phyloP scores from a whole-genome alignment of 495 filamentous ascomycete genomes.

The Neurospora sp. region DNA sequence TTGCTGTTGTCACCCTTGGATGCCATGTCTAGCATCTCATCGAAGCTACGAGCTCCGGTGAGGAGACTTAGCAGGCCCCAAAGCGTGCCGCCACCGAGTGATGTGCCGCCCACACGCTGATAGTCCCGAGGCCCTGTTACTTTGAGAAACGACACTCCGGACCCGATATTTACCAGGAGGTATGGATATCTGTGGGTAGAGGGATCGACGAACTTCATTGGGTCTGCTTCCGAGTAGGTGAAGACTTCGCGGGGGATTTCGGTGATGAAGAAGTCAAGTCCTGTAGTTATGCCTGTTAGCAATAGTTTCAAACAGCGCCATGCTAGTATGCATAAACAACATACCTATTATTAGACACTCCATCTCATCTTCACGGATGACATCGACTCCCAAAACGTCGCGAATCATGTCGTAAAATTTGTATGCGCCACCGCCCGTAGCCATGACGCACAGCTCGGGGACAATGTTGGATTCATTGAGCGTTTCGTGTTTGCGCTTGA shows the following conservation, averaged over 20 bases:
- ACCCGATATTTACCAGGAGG: slow-evolving; percentile 97
- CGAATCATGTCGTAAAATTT: slow-evolving; percentile 90
- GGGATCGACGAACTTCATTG: slow-evolving; percentile 73
- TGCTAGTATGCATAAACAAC: slow-evolving; percentile 3
- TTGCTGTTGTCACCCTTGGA: slow-evolving; percentile 82
- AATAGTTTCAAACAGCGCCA: not conserved
- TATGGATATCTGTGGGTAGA: slow-evolving; percentile 80
- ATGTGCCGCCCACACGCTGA: slow-evolving; percentile 86
- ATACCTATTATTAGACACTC: slow-evolving; percentile 90
- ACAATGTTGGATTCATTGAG: slow-evolving; percentile 47
- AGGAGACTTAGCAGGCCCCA: slow-evolving; percentile 89
- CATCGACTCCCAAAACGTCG: slow-evolving; percentile 70
- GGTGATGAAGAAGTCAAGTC: slow-evolving; percentile 96
- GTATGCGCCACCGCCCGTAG: slow-evolving; percentile 89
- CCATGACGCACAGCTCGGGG: slow-evolving; percentile 74
- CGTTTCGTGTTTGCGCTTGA: slow-evolving; percentile 68
- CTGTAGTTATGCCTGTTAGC: not conserved
- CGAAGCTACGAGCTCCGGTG: slow-evolving; percentile 82
- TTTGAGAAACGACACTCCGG: slow-evolving; percentile 96
- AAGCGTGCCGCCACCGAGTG: slow-evolving; percentile 87
- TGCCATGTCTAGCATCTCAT: slow-evolving; percentile 93
- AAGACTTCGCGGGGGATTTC: slow-evolving; percentile 96
- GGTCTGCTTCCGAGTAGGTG: slow-evolving; percentile 79
- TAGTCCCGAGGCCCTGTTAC: slow-evolving; percentile 80
- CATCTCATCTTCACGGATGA: slow-evolving; percentile 94